These are phyloP conservation scores for Xylaria intraflava DNA, from an alignment of 495 filamentous ascomycete genomes.

Conservation along the genomic window DNA sequence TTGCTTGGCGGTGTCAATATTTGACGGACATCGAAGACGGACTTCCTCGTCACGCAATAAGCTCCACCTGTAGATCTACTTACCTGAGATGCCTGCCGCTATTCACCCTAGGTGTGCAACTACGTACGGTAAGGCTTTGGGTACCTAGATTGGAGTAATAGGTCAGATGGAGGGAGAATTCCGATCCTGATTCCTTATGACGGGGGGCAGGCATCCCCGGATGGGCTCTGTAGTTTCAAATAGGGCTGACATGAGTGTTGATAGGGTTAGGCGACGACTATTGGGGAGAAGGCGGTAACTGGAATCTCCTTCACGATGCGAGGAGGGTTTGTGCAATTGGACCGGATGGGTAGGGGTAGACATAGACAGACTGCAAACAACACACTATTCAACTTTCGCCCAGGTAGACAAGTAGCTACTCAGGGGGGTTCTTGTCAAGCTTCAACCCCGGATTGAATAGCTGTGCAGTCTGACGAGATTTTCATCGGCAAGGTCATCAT, in stretches of 20 bases:
- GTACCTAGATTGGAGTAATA: background rate
- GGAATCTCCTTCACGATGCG: background rate
- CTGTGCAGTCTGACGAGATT: background rate
- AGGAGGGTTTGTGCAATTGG: conserved; percentile 4
- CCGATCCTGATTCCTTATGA: background rate
- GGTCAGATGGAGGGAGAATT: background rate
- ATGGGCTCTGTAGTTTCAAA: background rate
- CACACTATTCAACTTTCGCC: background rate
- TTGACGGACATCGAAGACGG: background rate
- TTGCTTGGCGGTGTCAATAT: background rate
- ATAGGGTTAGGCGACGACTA: background rate
- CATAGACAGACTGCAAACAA: background rate
- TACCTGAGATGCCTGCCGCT: background rate
- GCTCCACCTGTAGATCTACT: background rate
- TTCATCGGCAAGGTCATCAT: background rate
- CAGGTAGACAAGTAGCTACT: background rate
- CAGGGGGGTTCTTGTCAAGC: background rate
- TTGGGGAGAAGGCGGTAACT: background rate
- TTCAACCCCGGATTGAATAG: background rate
- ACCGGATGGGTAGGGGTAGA: background rate
- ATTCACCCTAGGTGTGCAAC: conserved; percentile 1
- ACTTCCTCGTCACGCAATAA: background rate
- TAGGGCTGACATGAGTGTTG: conserved; percentile 1
- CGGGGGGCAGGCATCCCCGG: background rate
- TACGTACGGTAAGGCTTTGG: background rate